phyloP scores from a whole-genome alignment of 75 land plant genomes.

The Selaginella moellendorffii region DNA sequence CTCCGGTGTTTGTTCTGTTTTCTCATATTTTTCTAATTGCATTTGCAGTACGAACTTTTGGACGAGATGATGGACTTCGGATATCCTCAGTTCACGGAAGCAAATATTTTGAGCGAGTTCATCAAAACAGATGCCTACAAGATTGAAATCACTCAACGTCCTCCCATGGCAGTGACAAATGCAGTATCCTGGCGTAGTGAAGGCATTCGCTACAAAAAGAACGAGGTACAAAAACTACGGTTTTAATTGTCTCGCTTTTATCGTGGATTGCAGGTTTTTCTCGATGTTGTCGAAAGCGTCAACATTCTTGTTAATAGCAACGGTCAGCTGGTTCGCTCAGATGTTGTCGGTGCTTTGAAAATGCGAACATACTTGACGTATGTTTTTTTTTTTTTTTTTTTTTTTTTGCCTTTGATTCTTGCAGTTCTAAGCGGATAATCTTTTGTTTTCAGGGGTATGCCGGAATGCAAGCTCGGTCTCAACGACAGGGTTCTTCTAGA shows the following conservation, averaged over 20 bases:
- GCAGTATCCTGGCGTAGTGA: constrained; percentile 99
- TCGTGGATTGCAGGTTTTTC: constrained; percentile 92
- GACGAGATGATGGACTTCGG: constrained; percentile 99
- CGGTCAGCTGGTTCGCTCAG: constrained; percentile 92
- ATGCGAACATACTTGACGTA: constrained; percentile 98
- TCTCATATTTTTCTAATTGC: constrained; percentile 6
- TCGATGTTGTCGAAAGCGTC: constrained; percentile 99
- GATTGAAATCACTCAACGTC: constrained; percentile 92
- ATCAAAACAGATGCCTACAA: constrained; percentile 99
- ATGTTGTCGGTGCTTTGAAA: constrained; percentile 99
- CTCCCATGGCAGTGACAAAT: constrained; percentile 99
- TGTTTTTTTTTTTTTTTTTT: constrained; percentile 1
- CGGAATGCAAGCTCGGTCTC: constrained; percentile 94
- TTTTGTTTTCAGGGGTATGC: constrained; percentile 73
- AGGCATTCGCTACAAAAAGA: constrained; percentile 93
- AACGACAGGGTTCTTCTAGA: constrained; percentile 88
- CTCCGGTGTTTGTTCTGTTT: too few relatives aligned
- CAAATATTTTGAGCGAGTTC: constrained; percentile 95
- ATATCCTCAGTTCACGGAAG: constrained; percentile 98
- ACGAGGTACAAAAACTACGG: constrained; percentile 50
- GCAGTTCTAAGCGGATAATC: too few relatives aligned
- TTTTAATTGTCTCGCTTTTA: too few relatives aligned
- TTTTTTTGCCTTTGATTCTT: too few relatives aligned
- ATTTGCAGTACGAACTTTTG: constrained; percentile 79
- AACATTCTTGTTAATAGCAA: constrained; percentile 98